Evolutionary conservation across 2,329 filamentous ascomycete genomes (phyloP), one percentile per base, ranked within the genome.

Genomic region (Penicillium decumbens): DNA sequence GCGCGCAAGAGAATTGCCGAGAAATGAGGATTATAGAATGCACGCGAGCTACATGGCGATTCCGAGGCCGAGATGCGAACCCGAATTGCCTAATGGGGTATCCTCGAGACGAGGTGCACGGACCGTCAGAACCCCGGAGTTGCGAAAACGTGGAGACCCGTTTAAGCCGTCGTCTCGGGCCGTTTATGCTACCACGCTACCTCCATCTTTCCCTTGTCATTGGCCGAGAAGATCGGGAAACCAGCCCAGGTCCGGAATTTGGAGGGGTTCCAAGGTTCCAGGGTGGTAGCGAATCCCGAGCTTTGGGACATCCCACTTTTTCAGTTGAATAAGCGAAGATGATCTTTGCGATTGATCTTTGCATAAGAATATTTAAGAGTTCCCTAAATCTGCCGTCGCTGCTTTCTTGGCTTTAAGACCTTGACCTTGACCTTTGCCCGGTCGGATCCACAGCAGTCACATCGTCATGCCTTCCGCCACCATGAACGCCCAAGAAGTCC

Each of bases 101-200:
- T 43, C 35, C 37, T 49, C 47, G 47, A 49, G 47, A 41, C 47
- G 47, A 49, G 47, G 41, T 49, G 28, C 41, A 32, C 46, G 6
- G 33, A 43, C 32, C 46, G 27, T 29, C n/a, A 9, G 10, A 25
- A 25, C 41, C 41, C 41, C 7, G 13, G 40, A 15, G 15, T 33
- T 35, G 25, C 33, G 18, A 49, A 49, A 49, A 24, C 28, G 29
- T 44, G 37, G 41, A 41, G 46, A 49, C 12, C 32, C 46, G 5
- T 32, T 49, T 44, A 33, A 30, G 46, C 41, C 25, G 33, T 30
- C 30, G 23, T 40, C n/a, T 40, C 41, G 41, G 35, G 41, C 39
- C 45, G 39, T 47, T 47, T 29, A 47, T 29, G 45, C 39, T 39
- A 41, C 30, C 12, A n/a, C 45, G 3, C 20, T 10, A 20, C 33